Evolutionary conservation across 345 rosid species (phyloP), one percentile per base, ranked within the genome.

Genomic region (Crucihimalaya himalaica): DNA sequence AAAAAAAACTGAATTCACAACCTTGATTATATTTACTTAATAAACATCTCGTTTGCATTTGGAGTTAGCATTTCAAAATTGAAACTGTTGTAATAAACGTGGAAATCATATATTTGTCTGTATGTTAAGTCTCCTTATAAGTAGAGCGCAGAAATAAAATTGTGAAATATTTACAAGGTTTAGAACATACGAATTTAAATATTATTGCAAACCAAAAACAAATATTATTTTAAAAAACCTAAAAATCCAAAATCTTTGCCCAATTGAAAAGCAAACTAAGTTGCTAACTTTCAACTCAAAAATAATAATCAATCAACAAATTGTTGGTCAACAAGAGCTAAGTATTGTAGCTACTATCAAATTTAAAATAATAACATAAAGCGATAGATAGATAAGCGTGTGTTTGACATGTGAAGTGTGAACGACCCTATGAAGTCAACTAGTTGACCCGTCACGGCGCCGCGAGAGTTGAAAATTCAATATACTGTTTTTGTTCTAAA

Each of bases 371-470:
- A 14, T 34, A 32, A 9, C 5, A 55, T 11, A 16, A 42, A 4
- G 25, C 10, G 2, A 25, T 12, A 21, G 40, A 40, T 4, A 43
- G 15, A 55, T 4, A 16, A 15, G 20, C 18, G 54, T 31, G 43
- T 56, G 73, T 34, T n/a, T n/a, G n/a, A n/a, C n/a, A 34, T 12
- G 14, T 2, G 10, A 35, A 8, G 15, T 42, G 18, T 58, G 58
- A 58, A 47, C 66, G 25, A 16, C 8, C 39, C 8, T 54, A 19
- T 6, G 10, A 70, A 58, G 66, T 59, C 65, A 70, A 47, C 47
- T 43, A 59, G 18, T 31, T 43, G 43, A 69, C 65, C 11, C 63
- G 71, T 15, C 37, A 25, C 16, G n/a, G n/a, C n/a, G 10, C 61
- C 16, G 1, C 3, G 31, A 42, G 19, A 16, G 43, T 43, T 55